A percentile compares a stretch with the other conserved stretches of the same genome.
These are phyloP conservation scores for Globisporangium paroecandrum DNA, from an alignment of 352 stramenopile genomes.

Conservation along the genomic window DNA sequence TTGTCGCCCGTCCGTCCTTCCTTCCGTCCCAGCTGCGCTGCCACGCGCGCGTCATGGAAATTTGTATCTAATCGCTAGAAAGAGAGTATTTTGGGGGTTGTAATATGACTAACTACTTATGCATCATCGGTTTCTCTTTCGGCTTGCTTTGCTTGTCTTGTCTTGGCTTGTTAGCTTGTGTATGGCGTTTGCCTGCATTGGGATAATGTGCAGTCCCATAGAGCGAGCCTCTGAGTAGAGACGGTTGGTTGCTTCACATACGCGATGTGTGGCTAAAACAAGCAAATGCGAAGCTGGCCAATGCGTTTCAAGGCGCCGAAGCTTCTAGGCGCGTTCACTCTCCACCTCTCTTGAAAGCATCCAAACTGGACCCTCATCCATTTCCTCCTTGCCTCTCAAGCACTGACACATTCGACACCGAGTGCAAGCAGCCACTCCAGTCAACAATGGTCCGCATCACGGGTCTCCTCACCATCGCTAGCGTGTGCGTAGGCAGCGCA, in stretches of 20 bases:
- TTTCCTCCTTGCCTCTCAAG: not conserved
- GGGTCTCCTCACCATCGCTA: not conserved
- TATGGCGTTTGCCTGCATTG: not conserved
- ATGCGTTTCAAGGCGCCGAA: not conserved
- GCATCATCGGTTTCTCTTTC: not conserved
- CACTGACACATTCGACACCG: not conserved
- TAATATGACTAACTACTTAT: conserved; percentile 1
- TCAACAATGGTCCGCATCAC: not conserved
- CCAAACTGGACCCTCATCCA: not conserved
- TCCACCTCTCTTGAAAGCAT: not conserved
- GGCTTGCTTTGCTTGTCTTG: not conserved
- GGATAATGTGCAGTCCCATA: not conserved
- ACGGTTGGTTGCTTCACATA: not conserved
- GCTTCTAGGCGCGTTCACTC: not conserved
- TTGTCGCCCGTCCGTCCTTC: too few relatives aligned
- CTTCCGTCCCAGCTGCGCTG: too few relatives aligned
- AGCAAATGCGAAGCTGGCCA: not conserved
- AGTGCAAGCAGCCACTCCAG: not conserved
- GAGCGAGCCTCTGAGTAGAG: not conserved
- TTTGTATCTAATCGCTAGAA: not conserved
- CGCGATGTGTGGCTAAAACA: not conserved
- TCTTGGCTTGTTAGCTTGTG: not conserved
- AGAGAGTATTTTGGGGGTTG: not conserved
- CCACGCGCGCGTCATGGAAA: not conserved
- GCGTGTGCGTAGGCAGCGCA: not conserved